phyloP scores from a whole-genome alignment of 2,329 filamentous ascomycete genomes.

The Diplodia corticola region DNA sequence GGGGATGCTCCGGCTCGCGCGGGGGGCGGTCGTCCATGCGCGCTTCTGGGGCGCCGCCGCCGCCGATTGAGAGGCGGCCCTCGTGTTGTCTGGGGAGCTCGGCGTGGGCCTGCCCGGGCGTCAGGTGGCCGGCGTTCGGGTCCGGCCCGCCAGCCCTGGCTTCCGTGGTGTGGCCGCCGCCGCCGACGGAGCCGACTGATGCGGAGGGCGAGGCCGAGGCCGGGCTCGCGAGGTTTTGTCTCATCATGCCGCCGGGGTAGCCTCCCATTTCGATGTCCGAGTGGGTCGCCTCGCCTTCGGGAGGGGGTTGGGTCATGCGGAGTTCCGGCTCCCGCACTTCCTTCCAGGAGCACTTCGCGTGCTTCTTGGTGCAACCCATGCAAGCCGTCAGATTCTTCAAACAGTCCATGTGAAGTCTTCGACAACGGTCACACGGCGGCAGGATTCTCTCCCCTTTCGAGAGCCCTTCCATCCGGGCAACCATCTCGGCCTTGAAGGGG shows the following conservation, averaged over 20 bases:
- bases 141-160: conserved; percentile 16
- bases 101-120: conserved; percentile 5
- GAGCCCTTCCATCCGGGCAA: conserved; percentile 73
- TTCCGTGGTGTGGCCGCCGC: conserved; percentile 15
- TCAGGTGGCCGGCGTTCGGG: conserved; percentile 4
- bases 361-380: conserved; percentile 84
- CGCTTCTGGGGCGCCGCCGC: background rate
- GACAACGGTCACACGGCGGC: conserved; percentile 83
- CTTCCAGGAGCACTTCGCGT: conserved; percentile 85
- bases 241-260: conserved; percentile 5
- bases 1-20: background rate
- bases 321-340: conserved; percentile 74
- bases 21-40: conserved; percentile 5
- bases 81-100: conserved; percentile 4
- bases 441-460: conserved; percentile 71
- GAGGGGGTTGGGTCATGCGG: conserved; percentile 22
- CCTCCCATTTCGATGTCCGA: conserved; percentile 21
- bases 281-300: conserved; percentile 11
- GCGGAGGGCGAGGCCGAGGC: conserved; percentile 9
- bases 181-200: conserved; percentile 11
- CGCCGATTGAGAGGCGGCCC: background rate
- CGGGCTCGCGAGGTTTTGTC: conserved; percentile 16
- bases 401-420: conserved; percentile 76
- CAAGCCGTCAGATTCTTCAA: conserved; percentile 85
- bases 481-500: conserved; percentile 65